Evolutionary conservation across 495 filamentous ascomycete genomes (phyloP).

Genomic region (Umbilicaria muhlenbergii): DNA sequence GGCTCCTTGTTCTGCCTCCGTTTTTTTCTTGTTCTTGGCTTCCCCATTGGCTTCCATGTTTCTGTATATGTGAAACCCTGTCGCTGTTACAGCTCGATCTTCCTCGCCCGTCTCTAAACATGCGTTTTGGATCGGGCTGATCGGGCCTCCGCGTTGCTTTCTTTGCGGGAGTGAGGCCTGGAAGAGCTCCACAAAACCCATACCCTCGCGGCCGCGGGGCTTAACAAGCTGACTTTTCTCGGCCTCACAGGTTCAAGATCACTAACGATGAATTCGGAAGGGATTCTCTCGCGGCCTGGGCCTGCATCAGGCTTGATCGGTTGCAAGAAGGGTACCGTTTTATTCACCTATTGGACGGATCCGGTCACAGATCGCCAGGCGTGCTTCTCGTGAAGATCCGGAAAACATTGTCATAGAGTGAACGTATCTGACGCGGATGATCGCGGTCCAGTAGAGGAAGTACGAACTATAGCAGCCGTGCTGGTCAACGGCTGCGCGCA

Average conservation of each 20-base stretch:
- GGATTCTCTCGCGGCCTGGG: slow-evolving; percentile 72
- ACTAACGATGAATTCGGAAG: slow-evolving; percentile 64
- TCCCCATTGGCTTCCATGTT: too few species aligned
- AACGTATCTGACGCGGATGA: neutral
- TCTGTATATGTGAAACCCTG: too few species aligned
- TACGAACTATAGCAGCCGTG: neutral
- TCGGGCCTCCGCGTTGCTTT: neutral
- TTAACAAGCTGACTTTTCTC: neutral
- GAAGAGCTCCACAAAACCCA: too few species aligned
- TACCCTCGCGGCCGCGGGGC: too few species aligned
- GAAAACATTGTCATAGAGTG: slow-evolving; percentile 31
- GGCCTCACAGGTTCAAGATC: slow-evolving; percentile 53
- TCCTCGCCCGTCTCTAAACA: neutral
- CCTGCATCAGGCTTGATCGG: slow-evolving; percentile 71
- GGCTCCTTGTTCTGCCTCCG: neutral
- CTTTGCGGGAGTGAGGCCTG: too few species aligned
- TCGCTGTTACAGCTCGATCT: neutral
- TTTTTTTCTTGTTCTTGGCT: neutral
- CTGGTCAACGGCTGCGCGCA: neutral
- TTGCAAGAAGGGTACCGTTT: slow-evolving; percentile 61
- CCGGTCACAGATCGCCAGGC: slow-evolving; percentile 44
- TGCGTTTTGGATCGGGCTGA: too few species aligned
- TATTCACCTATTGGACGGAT: slow-evolving; percentile 50
- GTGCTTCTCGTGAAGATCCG: slow-evolving; percentile 53
- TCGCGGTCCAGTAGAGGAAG: neutral